A percentile compares a stretch with the other conserved stretches of the same genome.
phyloP scores from a whole-genome alignment of 2,329 filamentous ascomycete genomes.

The Allantophomopsis cytisporea region DNA sequence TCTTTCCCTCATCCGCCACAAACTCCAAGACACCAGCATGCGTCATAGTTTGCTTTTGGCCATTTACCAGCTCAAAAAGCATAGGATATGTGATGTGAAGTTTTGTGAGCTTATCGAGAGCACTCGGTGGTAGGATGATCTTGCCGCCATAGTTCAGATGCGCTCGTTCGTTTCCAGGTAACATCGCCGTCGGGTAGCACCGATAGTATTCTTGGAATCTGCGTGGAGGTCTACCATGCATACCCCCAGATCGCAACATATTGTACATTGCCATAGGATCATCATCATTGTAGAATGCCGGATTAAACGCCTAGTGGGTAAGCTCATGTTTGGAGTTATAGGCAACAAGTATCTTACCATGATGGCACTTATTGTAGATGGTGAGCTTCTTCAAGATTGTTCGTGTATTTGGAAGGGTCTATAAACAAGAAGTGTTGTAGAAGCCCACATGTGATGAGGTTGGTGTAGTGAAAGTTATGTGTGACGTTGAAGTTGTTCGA shows the following conservation, averaged over 20 bases:
- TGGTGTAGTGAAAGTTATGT: too few relatives aligned
- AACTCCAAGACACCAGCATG: conserved; percentile 96
- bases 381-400: too few relatives aligned
- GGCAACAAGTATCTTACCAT: not conserved
- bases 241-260: conserved; percentile 12
- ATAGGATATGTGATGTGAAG: conserved; percentile 96
- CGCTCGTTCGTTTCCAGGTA: conserved; percentile 76
- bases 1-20: conserved; percentile 90
- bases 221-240: conserved; percentile 30
- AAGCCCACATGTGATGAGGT: too few relatives aligned
- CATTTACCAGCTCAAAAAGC: conserved; percentile 91
- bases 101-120: conserved; percentile 90
- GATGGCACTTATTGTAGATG: too few relatives aligned
- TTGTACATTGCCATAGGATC: conserved; percentile 17
- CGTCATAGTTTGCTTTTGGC: conserved; percentile 63
- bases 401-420: too few relatives aligned
- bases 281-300: conserved; percentile 14
- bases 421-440: too few relatives aligned
- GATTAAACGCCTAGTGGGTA: conserved; percentile 10
- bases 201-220: conserved; percentile 98
- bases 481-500: too few relatives aligned
- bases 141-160: conserved; percentile 95
- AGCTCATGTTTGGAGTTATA: conserved; percentile 1
- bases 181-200: conserved; percentile 91
- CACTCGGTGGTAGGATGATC: conserved; percentile 92